Evolutionary conservation across 2,329 filamentous ascomycete genomes (phyloP), one percentile per base, ranked within the genome.

Genomic region (Ophiostoma montium): DNA sequence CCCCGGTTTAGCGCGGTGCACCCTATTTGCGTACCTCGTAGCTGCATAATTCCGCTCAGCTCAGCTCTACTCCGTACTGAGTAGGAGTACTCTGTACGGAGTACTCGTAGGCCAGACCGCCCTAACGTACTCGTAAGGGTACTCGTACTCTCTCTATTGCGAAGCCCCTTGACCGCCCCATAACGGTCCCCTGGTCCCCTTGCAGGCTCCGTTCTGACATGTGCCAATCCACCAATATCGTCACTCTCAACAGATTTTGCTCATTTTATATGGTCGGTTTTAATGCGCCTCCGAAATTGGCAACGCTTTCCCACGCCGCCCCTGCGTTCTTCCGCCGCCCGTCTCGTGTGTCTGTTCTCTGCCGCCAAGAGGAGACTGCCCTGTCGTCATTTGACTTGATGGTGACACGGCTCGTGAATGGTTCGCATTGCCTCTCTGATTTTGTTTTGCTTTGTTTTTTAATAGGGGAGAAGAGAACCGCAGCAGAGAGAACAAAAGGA

Each of bases 341-440:
- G 18, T 19, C 30, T 23, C 12, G 41, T 33, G 13, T 31, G 27
- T 32, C 18, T 23, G 36, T 33, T 49, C 31, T 49, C 35, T 42
- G 35, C 32, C 36, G n/a, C 16, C 27, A 33, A 42, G 21, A 42
- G 39, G 41, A 31, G 44, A 35, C 32, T 32, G 32, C 32, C 12
- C 33, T 18, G 16, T 38, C n/a, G 15, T 23, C 36, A 36, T 15
- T 47, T 47, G 44, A 39, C 39, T 47, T 45, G 35, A 52, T 52
- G 51, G 51, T 48, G 51, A 46, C 51, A 48, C 35, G 51, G 46
- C 16, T 52, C 45, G 46, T 46, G 31, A 30, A 48, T 35, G 51
- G 51, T 52, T 52, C 35, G 51, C 48, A 21, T 48, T 31, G 38
- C 43, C 39, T 23, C 3, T 16, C 3, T 35, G 13, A 30, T 41